Evolutionary conservation across 2,329 filamentous ascomycete genomes (phyloP), one percentile per base, ranked within the genome.

Genomic region (Trichophyton schoenleinii): DNA sequence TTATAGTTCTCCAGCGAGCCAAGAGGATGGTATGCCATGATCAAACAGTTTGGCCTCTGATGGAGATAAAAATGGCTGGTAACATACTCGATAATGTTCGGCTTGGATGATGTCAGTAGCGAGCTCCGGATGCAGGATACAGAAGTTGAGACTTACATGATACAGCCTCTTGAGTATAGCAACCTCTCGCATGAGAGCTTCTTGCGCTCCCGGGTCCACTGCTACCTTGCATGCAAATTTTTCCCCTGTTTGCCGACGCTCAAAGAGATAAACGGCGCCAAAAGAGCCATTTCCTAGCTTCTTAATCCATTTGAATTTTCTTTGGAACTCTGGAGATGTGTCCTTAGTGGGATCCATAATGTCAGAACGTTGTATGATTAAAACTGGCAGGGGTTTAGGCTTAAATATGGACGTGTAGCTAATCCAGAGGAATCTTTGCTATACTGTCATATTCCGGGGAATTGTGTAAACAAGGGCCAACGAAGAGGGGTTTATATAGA

Each of bases 1-100:
- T 28, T 13, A 4, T 20, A 22, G 13, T 53, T 15, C 4, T 36
- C 34, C 52, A 60, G 36, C 18, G 18, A 55, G 13, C 61, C 61
- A 49, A 55, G 31, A 3, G 44, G 58, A 25, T 59, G 48, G 57
- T 62, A 62, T 9, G 52, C 57, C 61, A 60, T 62, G 0, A 62
- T 41, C 13, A 58, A 42, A n/a, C 55, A 58, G 22, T 13, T 13
- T 31, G 48, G 48, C 3, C 11, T 22, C 2, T 31, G 20, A 4
- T 53, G 3, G 13, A 13, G 28, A 11, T 8, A 22, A n/a, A 53
- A 53, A 15, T 28, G 15, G 9, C 28, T 28, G 25, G 20, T 28
- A 13, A 53, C 7, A 25, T 31, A 53, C n/a, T 34, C n/a, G n/a
- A 53, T n/a, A 20, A 53, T 53, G 1, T 34, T 53, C 4, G 48